phyloP scores from a whole-genome alignment of 2,329 filamentous ascomycete genomes.

The Trichoderma breve region DNA sequence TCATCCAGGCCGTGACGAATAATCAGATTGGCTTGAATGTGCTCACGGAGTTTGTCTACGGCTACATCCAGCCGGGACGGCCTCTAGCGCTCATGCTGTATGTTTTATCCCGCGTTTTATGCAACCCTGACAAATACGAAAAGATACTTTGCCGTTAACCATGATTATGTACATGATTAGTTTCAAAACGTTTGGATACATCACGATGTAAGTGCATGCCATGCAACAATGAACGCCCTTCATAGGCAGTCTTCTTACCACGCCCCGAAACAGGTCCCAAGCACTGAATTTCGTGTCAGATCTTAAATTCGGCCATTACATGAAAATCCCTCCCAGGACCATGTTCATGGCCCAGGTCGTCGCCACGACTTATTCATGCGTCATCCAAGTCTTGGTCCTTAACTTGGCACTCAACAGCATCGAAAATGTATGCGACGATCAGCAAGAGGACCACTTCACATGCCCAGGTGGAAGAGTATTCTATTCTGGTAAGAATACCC shows the following conservation, averaged over 20 bases:
- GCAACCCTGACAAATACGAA: neutral
- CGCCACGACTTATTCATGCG: constrained; percentile 63
- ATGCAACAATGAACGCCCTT: neutral
- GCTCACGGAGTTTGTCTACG: constrained; percentile 70
- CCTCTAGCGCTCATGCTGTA: constrained; percentile 73
- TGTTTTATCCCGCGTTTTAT: constrained; percentile 22
- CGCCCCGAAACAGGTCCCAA: constrained; percentile 47
- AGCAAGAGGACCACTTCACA: constrained; percentile 58
- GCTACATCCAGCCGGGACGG: constrained; percentile 71
- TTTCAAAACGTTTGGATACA: constrained; percentile 63
- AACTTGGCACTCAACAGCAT: constrained; percentile 63
- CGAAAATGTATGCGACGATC: constrained; percentile 58
- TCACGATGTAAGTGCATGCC: constrained; percentile 48
- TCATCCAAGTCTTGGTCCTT: constrained; percentile 64
- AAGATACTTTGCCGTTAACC: neutral
- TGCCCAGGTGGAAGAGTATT: constrained; percentile 64
- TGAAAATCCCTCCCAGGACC: constrained; percentile 65
- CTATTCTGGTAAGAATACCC: constrained; percentile 50
- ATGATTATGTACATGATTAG: constrained; percentile 32
- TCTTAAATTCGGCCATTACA: constrained; percentile 71
- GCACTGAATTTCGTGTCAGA: constrained; percentile 63
- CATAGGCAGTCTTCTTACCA: neutral
- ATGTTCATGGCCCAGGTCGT: constrained; percentile 67
- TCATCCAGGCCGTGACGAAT: constrained; percentile 68
- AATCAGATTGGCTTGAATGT: constrained; percentile 73